Evolutionary conservation across 345 rosid genomes (phyloP).

Genomic region (Lepidium africanum): DNA sequence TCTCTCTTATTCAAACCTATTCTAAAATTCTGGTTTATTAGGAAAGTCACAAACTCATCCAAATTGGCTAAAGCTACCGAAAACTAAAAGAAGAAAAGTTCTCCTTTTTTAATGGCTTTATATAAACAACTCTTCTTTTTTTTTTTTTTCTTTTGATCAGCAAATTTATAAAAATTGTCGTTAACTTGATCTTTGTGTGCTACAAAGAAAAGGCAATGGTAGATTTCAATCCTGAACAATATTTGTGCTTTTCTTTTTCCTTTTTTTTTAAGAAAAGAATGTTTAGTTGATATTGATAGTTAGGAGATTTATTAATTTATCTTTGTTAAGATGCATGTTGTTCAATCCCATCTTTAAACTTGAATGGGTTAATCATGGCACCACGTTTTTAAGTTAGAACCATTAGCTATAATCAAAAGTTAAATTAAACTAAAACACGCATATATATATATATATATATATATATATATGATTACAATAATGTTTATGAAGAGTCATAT

Average conservation of each 20-base stretch:
- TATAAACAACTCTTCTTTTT: neutral
- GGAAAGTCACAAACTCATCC: conserved; percentile 13
- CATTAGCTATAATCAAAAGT: neutral
- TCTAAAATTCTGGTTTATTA: neutral
- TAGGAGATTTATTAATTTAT: neutral
- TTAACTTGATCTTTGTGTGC: conserved; percentile 12
- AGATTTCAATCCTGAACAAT: conserved; percentile 20
- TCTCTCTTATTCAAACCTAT: neutral
- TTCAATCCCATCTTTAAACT: conserved; percentile 1
- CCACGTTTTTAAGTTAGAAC: neutral
- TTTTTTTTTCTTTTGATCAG: too few species aligned
- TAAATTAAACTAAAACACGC: neutral
- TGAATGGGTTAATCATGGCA: conserved; percentile 7
- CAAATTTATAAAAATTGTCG: neutral
- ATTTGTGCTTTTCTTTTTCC: conserved; percentile 16
- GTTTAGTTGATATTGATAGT: neutral
- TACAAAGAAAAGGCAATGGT: conserved; percentile 14
- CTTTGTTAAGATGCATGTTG: neutral
- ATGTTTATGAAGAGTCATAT: neutral
- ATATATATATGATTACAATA: neutral
- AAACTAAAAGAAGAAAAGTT: neutral
- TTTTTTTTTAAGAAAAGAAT: neutral
- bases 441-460: too few species aligned
- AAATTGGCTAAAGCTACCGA: conserved; percentile 13
- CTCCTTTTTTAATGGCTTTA: conserved; percentile 1